Evolutionary conservation across 2,329 filamentous ascomycete genomes (phyloP).

Genomic region (Curvularia spicifera): DNA sequence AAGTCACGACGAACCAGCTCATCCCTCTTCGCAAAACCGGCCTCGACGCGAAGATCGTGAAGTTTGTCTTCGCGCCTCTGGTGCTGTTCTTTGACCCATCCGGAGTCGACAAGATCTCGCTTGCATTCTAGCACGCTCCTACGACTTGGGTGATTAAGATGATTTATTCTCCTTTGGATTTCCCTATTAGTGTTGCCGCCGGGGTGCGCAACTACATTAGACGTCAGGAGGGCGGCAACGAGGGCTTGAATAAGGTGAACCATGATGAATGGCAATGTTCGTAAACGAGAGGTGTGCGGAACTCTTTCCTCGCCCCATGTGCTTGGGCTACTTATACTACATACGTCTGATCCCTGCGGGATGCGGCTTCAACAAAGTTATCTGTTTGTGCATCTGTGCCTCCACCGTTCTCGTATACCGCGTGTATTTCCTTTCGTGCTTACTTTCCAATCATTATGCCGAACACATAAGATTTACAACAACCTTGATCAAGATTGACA

Average conservation of each 20-base stretch:
- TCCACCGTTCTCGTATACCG: conserved; percentile 9
- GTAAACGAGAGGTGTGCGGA: background rate
- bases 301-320: background rate
- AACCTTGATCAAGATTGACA: conserved; percentile 26
- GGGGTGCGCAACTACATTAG: conserved; percentile 42
- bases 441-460: conserved; percentile 27
- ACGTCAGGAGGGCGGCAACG: conserved; percentile 33
- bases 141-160: conserved; percentile 48
- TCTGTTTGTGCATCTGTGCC: conserved; percentile 3
- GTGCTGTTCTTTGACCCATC: conserved; percentile 45
- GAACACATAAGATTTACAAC: conserved; percentile 21
- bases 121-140: conserved; percentile 47
- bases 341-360: background rate
- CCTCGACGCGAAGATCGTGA: conserved; percentile 47
- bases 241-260: conserved; percentile 38
- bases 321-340: conserved; percentile 38
- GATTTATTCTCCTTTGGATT: conserved; percentile 37
- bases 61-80: conserved; percentile 48
- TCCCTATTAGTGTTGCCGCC: conserved; percentile 45
- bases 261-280: conserved; percentile 20
- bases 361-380: background rate
- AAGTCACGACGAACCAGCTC: conserved; percentile 40
- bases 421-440: conserved; percentile 11
- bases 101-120: conserved; percentile 39
- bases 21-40: conserved; percentile 43